Conservation (phyloP, 2,329 filamentous ascomycete genomes). For the Aspergillus felis region DNA sequence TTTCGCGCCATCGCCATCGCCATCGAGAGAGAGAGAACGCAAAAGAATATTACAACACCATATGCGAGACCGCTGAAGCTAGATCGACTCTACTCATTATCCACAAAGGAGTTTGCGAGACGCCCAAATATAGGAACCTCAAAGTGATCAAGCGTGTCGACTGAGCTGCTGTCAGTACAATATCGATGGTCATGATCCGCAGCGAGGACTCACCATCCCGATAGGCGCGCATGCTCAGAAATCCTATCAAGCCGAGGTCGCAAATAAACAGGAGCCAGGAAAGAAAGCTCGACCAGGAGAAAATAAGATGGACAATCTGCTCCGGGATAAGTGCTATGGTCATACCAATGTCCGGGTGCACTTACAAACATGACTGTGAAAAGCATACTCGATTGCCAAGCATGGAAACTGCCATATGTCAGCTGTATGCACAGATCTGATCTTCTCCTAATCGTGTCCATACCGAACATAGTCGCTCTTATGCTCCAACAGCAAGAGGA, state of each 20-base stretch:
- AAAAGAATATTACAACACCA: background rate
- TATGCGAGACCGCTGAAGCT: background rate
- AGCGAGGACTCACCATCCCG: slow-evolving; percentile 61
- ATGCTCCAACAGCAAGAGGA: slow-evolving; percentile 80
- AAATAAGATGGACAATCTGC: slow-evolving; percentile 75
- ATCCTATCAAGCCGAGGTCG: slow-evolving; percentile 72
- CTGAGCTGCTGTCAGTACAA: slow-evolving; percentile 34
- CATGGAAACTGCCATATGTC: slow-evolving; percentile 68
- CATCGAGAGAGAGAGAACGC: background rate
- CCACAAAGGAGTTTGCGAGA: slow-evolving; percentile 82
- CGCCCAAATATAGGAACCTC: slow-evolving; percentile 84
- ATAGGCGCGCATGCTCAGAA: slow-evolving; percentile 75
- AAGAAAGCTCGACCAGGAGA: slow-evolving; percentile 78
- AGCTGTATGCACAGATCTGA: background rate
- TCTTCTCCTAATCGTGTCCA: slow-evolving; percentile 13
- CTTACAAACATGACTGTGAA: slow-evolving; percentile 65
- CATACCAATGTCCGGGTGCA: slow-evolving; percentile 5
- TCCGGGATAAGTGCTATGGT: slow-evolving; percentile 24
- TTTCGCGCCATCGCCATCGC: background rate
- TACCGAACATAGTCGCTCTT: slow-evolving; percentile 97
- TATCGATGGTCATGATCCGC: background rate
- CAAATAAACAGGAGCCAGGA: slow-evolving; percentile 77
- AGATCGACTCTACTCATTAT: slow-evolving; percentile 62
- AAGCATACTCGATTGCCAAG: slow-evolving; percentile 85
- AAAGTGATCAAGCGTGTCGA: slow-evolving; percentile 63